Conservation (phyloP, 345 rosid genomes). For the Hibiscus syriacus region DNA sequence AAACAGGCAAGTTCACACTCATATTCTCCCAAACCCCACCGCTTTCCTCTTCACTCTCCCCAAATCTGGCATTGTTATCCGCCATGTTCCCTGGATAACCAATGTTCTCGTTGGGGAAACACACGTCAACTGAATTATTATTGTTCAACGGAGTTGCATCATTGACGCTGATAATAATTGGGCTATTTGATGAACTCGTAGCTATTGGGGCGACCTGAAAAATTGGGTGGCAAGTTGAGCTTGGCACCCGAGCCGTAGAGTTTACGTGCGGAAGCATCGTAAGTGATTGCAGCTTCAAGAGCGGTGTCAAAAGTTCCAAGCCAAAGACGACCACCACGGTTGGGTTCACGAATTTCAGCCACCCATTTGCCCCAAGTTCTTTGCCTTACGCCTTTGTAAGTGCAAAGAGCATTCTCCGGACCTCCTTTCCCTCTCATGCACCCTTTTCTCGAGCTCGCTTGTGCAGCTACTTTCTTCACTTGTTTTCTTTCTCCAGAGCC, state of each 20-base stretch:
- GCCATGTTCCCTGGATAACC: constrained; percentile 9
- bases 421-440: constrained; percentile 99
- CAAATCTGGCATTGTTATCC: neutral
- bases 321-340: constrained; percentile 96
- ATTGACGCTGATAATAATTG: neutral
- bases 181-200: constrained; percentile 6
- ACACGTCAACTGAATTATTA: constrained; percentile 1
- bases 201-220: constrained; percentile 5
- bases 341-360: constrained; percentile 94
- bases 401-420: constrained; percentile 85
- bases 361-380: constrained; percentile 99
- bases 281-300: constrained; percentile 74
- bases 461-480: constrained; percentile 46
- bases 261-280: constrained; percentile 82
- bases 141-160: constrained; percentile 2
- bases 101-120: neutral
- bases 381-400: constrained; percentile 94
- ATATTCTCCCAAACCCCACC: constrained; percentile 51
- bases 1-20: constrained; percentile 44
- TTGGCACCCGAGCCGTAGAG: constrained; percentile 76
- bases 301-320: constrained; percentile 89
- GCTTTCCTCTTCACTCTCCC: constrained; percentile 17
- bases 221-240: constrained; percentile 55
- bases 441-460: constrained; percentile 87
- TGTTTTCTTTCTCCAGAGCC: constrained; percentile 25